phyloP scores from a whole-genome alignment of 1,284 basidiomycete species.

The Ganoderma lucidum region DNA sequence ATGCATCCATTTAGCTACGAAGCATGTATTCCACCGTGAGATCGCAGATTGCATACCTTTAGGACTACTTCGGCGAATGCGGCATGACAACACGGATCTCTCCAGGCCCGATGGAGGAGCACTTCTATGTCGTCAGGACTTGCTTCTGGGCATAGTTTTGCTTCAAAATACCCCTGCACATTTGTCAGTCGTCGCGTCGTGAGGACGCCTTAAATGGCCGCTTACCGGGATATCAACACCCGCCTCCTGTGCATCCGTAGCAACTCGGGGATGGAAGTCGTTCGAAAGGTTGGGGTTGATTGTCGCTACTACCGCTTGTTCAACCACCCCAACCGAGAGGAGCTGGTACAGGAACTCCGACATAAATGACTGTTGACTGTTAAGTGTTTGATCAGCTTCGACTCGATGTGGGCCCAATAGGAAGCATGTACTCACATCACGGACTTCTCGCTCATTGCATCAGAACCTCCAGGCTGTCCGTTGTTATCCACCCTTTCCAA shows the following conservation, averaged over 20 bases:
- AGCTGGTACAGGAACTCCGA: slow-evolving; percentile 69
- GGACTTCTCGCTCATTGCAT: slow-evolving; percentile 33
- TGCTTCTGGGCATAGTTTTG: slow-evolving; percentile 63
- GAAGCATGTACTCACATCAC: slow-evolving; percentile 23
- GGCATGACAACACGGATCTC: slow-evolving; percentile 66
- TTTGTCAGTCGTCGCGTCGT: slow-evolving; percentile 6
- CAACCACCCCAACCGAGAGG: slow-evolving; percentile 60
- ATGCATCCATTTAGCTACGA: neutral
- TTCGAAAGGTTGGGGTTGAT: slow-evolving; percentile 59
- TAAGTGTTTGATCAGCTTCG: slow-evolving; percentile 38
- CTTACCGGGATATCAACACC: slow-evolving; percentile 63
- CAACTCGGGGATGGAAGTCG: slow-evolving; percentile 56
- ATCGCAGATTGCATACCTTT: slow-evolving; percentile 52
- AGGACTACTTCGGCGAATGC: slow-evolving; percentile 63
- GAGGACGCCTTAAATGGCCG: neutral
- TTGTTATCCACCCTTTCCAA: slow-evolving; percentile 44
- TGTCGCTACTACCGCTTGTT: slow-evolving; percentile 56
- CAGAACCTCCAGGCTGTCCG: slow-evolving; percentile 23
- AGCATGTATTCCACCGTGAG: neutral
- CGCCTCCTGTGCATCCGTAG: slow-evolving; percentile 64
- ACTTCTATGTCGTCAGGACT: slow-evolving; percentile 56
- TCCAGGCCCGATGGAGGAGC: slow-evolving; percentile 65
- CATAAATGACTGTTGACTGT: slow-evolving; percentile 57
- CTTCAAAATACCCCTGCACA: slow-evolving; percentile 65
- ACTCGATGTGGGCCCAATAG: neutral